These are phyloP conservation scores for Parasitella parasitica DNA, from an alignment of 371 early-diverging fungal genomes.

Conservation along the genomic window DNA sequence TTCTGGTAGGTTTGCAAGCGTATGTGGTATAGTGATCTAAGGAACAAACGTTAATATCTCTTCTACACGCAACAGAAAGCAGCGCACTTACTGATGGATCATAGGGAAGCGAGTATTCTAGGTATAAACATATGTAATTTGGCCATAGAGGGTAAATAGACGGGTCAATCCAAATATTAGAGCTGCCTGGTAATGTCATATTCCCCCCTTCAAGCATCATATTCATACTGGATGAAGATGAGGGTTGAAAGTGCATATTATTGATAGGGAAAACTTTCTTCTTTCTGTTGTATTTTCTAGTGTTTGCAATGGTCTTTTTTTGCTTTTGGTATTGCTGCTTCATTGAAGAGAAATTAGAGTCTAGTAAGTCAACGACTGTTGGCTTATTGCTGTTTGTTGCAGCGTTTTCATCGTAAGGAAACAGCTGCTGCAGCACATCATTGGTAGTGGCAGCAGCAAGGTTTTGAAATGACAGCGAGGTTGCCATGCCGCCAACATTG, in stretches of 20 bases:
- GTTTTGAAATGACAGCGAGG: slow-evolving; percentile 14
- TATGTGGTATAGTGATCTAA: slow-evolving; percentile 34
- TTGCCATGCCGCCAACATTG: slow-evolving; percentile 4
- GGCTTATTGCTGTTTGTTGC: background rate
- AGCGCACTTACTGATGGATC: slow-evolving; percentile 25
- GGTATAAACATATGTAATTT: slow-evolving; percentile 48
- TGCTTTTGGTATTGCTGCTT: background rate
- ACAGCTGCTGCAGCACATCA: slow-evolving; percentile 16
- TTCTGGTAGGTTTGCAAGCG: slow-evolving; percentile 40
- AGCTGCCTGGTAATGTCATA: background rate
- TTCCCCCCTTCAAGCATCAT: background rate
- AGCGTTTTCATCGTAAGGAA: background rate
- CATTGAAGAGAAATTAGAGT: background rate
- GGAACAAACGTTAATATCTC: background rate
- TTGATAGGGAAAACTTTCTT: background rate
- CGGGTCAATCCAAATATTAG: slow-evolving; percentile 14
- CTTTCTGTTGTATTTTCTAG: slow-evolving; percentile 9
- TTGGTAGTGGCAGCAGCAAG: slow-evolving; percentile 4
- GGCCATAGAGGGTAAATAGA: slow-evolving; percentile 39
- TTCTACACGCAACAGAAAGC: background rate
- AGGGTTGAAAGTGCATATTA: background rate
- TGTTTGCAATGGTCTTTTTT: background rate
- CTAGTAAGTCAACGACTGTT: background rate
- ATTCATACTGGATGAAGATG: background rate
- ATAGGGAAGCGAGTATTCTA: slow-evolving; percentile 43